These are phyloP conservation scores for Forsythia viridissima DNA, from an alignment of 257 asterid species.

Conservation along the genomic window DNA sequence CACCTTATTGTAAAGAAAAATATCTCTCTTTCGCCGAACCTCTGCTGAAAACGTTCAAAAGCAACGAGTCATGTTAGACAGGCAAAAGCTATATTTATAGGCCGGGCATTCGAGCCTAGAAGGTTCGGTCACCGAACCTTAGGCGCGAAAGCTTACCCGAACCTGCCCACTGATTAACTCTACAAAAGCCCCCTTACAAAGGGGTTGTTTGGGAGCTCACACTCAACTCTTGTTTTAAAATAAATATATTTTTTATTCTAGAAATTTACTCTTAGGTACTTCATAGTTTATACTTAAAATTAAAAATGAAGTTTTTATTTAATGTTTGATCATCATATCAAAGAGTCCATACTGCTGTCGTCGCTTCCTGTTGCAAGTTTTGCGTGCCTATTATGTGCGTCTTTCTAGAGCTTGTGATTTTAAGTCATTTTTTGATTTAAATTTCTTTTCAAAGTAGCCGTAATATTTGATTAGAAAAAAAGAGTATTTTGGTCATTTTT, in stretches of 20 bases:
- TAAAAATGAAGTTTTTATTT: no score
- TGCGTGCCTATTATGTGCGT: no score
- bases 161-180: constrained; percentile 63
- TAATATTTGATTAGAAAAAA: no score
- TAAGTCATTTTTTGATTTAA: no score
- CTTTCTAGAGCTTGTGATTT: no score
- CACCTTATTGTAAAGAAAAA: constrained; percentile 30
- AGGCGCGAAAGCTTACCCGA: constrained; percentile 39
- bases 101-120: constrained; percentile 34
- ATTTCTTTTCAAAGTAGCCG: no score
- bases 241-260: neutral
- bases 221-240: neutral
- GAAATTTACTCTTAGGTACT: no score
- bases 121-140: constrained; percentile 45
- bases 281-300: no score
- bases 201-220: constrained; percentile 18
- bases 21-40: constrained; percentile 16
- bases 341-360: no score
- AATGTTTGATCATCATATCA: no score
- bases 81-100: constrained; percentile 33
- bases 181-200: constrained; percentile 19
- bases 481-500: no score
- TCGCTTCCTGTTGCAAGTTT: no score
- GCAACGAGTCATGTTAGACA: constrained; percentile 1
- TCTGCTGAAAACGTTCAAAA: constrained; percentile 28